Percentiles rank a stretch among this genome's conserved stretches.
Conservation (phyloP, 2,329 filamentous ascomycete species). For the Corynespora cassiicola region DNA sequence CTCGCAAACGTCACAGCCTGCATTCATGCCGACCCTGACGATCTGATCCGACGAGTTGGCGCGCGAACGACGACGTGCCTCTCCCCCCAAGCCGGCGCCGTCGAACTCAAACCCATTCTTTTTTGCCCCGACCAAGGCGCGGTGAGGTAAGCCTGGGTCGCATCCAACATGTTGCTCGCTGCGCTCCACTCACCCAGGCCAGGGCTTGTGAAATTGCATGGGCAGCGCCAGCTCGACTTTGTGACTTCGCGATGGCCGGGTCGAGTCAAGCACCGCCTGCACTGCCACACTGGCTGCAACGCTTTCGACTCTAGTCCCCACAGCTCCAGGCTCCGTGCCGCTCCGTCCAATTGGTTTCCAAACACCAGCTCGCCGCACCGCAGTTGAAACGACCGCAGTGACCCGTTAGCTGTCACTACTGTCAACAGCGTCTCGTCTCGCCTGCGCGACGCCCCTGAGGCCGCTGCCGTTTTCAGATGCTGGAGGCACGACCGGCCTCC, state of each 20-base stretch:
- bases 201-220: no score
- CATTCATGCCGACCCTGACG: conserved; percentile 11
- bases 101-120: conserved; percentile 3
- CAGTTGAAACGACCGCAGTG: no score
- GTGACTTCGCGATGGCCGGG: no score
- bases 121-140: conserved; percentile 1
- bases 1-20: conserved; percentile 15
- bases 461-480: not conserved
- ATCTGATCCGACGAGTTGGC: conserved; percentile 23
- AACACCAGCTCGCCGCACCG: conserved; percentile 2
- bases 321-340: conserved; percentile 1
- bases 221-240: no score
- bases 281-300: conserved; percentile 5
- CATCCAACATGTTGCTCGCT: no score
- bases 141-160: no score
- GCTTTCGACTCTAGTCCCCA: not conserved
- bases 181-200: no score
- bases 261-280: no score
- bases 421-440: not conserved
- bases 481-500: no score
- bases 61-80: conserved; percentile 18
- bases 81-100: conserved; percentile 2
- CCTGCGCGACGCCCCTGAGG: not conserved
- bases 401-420: conserved; percentile 5
- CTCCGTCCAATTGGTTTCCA: conserved; percentile 8